Conservation (phyloP, 2,329 filamentous ascomycete genomes). For the Alternaria novae-zelandiae region DNA sequence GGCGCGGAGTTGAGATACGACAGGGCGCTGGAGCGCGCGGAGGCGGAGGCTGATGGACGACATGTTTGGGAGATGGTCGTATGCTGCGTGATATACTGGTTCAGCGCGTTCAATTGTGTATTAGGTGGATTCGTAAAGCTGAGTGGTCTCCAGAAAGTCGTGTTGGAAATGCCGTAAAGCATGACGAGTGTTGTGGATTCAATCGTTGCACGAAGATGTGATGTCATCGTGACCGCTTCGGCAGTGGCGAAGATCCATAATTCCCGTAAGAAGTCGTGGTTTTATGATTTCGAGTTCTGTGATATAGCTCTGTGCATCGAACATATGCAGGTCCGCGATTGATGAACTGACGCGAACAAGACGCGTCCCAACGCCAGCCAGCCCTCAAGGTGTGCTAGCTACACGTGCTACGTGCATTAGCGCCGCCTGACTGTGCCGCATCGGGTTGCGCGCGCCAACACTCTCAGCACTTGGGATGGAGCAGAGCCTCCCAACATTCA, state of each 20-base stretch:
- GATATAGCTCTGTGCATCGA: neutral
- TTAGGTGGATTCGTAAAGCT: neutral
- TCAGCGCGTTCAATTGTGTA: neutral
- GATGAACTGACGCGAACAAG: neutral
- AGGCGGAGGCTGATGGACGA: conserved; percentile 4
- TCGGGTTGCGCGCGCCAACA: neutral
- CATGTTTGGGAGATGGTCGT: neutral
- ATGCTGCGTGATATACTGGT: neutral
- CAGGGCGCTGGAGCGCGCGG: conserved; percentile 1
- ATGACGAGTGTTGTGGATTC: neutral
- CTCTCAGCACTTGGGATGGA: neutral
- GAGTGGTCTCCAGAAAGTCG: neutral
- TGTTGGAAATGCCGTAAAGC: neutral
- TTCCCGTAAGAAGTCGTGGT: neutral
- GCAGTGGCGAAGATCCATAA: neutral
- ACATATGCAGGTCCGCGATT: neutral
- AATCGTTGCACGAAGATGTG: neutral
- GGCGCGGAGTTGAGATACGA: neutral
- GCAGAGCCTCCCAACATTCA: neutral
- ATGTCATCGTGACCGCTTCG: conserved; percentile 20
- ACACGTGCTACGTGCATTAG: conserved; percentile 11
- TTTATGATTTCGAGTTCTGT: too few species aligned
- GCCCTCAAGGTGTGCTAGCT: neutral
- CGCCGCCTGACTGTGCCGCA: neutral
- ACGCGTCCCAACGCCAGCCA: neutral